These are phyloP conservation scores for Lyophyllum atratum DNA, from an alignment of 768 basidiomycete genomes.

Conservation along the genomic window DNA sequence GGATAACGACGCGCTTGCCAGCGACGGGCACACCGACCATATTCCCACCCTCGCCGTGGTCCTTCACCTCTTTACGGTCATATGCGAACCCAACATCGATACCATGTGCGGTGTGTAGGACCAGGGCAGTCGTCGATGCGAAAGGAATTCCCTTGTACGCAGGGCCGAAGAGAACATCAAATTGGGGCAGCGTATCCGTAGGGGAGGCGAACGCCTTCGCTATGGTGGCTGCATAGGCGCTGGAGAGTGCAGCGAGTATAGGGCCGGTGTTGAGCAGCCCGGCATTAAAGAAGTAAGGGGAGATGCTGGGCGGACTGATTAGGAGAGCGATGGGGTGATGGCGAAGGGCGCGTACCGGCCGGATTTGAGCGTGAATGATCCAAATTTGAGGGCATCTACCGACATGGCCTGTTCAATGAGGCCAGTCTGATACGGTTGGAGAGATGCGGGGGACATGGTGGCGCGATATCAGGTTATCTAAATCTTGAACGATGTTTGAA, in stretches of 20 bases:
- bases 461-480: background rate
- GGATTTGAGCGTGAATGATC: conserved; percentile 91
- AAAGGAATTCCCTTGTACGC: conserved; percentile 98
- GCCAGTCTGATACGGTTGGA: conserved; percentile 57
- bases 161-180: conserved; percentile 93
- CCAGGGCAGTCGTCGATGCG: conserved; percentile 80
- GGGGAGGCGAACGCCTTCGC: conserved; percentile 43
- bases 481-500: background rate
- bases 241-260: conserved; percentile 73
- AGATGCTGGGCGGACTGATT: conserved; percentile 48
- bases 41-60: conserved; percentile 93
- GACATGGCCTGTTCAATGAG: conserved; percentile 71
- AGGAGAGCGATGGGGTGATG: background rate
- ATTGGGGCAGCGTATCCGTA: conserved; percentile 36
- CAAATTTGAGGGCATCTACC: conserved; percentile 83
- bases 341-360: conserved; percentile 66
- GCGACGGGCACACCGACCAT: conserved; percentile 86
- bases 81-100: conserved; percentile 80
- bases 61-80: conserved; percentile 94
- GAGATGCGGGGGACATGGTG: conserved; percentile 17
- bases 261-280: conserved; percentile 84
- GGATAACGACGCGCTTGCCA: conserved; percentile 80
- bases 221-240: conserved; percentile 85
- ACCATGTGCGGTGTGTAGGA: conserved; percentile 65
- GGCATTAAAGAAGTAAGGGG: conserved; percentile 98